Conservation (phyloP, 1,139 yeast species). For the Saccharomyces hybrid region DNA sequence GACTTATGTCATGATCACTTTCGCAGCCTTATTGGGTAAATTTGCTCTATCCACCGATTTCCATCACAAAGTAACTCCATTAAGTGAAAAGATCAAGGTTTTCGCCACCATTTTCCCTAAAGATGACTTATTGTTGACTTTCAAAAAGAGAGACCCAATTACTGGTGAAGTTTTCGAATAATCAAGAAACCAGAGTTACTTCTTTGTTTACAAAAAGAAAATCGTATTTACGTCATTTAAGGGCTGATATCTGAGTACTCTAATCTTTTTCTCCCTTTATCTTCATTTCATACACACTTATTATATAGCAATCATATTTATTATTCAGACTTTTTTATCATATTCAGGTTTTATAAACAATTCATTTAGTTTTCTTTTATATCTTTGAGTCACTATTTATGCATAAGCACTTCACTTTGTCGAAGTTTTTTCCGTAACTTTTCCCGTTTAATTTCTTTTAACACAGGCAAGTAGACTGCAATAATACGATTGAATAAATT, state of each 20-base stretch:
- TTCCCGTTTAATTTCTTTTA: not conserved
- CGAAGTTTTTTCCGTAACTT: not conserved
- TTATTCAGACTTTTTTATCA: not conserved
- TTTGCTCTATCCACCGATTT: conserved; percentile 73
- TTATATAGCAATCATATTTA: not conserved
- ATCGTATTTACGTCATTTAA: not conserved
- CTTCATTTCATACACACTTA: not conserved
- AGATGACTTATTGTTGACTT: conserved; percentile 80
- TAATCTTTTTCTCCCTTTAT: not conserved
- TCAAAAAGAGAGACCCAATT: conserved; percentile 52
- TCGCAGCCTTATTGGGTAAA: conserved; percentile 86
- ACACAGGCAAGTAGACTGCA: not conserved
- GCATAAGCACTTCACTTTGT: not conserved
- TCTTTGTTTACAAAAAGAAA: not conserved
- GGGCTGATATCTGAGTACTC: not conserved
- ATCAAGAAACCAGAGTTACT: not conserved
- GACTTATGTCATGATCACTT: conserved; percentile 82
- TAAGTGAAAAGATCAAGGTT: conserved; percentile 86
- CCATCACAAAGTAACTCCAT: conserved; percentile 70
- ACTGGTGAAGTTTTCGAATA: conserved; percentile 28
- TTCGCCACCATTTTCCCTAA: conserved; percentile 97
- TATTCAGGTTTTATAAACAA: conserved; percentile 1
- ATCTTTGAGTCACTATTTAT: not conserved
- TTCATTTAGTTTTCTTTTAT: not conserved
- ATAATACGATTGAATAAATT: not conserved